phyloP scores from a whole-genome alignment of 129 eudicot genomes.

The Flaveria trinervia region DNA sequence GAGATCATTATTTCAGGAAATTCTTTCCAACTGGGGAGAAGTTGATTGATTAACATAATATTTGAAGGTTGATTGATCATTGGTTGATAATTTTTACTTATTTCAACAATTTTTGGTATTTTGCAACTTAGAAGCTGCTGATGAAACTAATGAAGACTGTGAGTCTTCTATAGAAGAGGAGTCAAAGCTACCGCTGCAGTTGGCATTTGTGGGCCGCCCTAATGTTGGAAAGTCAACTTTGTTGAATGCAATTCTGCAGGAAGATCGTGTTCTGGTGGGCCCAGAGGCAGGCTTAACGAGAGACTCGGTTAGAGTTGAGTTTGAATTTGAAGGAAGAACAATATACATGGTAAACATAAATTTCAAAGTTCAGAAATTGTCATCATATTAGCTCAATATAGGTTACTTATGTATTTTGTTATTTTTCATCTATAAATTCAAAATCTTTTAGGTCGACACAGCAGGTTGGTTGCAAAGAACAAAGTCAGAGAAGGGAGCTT shows the following conservation, averaged over 20 bases:
- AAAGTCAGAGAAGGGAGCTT: constrained; percentile 81
- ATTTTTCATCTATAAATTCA: neutral
- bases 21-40: neutral
- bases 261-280: constrained; percentile 93
- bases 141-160: constrained; percentile 44
- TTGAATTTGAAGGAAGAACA: constrained; percentile 69
- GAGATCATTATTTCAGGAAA: neutral
- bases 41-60: neutral
- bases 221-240: constrained; percentile 96
- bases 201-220: constrained; percentile 93
- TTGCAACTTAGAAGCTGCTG: constrained; percentile 28
- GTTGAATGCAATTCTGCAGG: constrained; percentile 78
- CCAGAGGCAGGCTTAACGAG: constrained; percentile 97
- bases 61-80: constrained; percentile 4
- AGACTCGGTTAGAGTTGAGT: constrained; percentile 84
- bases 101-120: neutral
- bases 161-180: constrained; percentile 55
- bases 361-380: neutral
- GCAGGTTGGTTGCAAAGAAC: constrained; percentile 98
- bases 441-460: constrained; percentile 81
- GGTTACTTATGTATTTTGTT: neutral
- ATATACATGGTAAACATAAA: constrained; percentile 52
- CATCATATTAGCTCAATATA: neutral
- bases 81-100: neutral
- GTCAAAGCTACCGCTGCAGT: constrained; percentile 71